Evolutionary conservation across 2,329 filamentous ascomycete genomes (phyloP), one percentile per base, ranked within the genome.

Genomic region (Aspergillus ruber): DNA sequence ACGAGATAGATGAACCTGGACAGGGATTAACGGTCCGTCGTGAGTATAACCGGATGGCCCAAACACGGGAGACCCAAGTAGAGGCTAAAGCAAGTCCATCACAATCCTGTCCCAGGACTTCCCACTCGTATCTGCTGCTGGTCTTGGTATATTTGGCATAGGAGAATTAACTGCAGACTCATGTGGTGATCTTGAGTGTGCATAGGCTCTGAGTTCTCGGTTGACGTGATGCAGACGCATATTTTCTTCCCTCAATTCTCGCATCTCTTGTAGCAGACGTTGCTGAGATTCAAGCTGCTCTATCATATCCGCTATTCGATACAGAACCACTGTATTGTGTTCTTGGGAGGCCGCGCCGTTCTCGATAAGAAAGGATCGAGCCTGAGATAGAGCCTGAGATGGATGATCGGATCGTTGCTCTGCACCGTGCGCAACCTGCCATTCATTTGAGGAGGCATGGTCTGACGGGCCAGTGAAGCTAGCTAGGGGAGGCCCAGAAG

Each of bases 21-120:
- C 4, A 29, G 25, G 9, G 7, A 29, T 29, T 29, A 29, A 12
- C 10, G 10, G 9, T 12, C 4, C 25, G 9, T 12, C 25, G 10
- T 4, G 10, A 29, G 25, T 12, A 12, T 5, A 4, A 3, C 4
- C 25, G 9, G 10, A 27, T 27, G 15, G 33, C 8, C n/a, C n/a
- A n/a, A 9, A 36, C 3, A 36, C 2, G n/a, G n/a, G 2, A 39
- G 6, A 15, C n/a, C 2, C 2, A 7, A 18, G 4, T 7, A 17
- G 5, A 15, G 36, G 17, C 18, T 39, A 63, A 29, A 62, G 53
- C 18, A 63, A 41, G 39, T 63, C 58, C 40, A 54, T 44, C 4
- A 56, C 53, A 33, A 62, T 60, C 13, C 55, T 50, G 33, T 63
- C 60, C 59, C 58, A 62, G 6, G 53, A 52, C 32, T 52, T 56